Percentiles rank a stretch among this genome's conserved stretches.
Conservation (phyloP, 257 asterid genomes). For the Fraxinus excelsior region DNA sequence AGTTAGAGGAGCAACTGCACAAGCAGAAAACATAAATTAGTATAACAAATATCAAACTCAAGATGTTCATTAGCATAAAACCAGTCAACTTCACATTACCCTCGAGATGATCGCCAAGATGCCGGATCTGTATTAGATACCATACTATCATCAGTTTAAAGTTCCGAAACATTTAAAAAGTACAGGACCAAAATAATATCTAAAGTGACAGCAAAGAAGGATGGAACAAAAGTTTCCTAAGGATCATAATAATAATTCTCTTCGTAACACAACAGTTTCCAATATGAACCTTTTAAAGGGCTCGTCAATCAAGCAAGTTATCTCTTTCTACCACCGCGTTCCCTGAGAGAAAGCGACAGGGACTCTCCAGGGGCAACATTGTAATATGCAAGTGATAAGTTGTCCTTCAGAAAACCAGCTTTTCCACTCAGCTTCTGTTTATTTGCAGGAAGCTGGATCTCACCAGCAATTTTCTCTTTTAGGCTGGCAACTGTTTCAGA, state of each 20-base stretch:
- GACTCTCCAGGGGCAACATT: conserved; percentile 74
- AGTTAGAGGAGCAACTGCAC: conserved; percentile 37
- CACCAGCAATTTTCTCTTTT: conserved; percentile 95
- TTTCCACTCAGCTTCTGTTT: conserved; percentile 97
- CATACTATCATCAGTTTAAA: conserved; percentile 37
- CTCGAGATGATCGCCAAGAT: conserved; percentile 31
- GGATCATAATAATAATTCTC: conserved; percentile 29
- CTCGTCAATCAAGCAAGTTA: conserved; percentile 41
- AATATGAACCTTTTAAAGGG: conserved; percentile 38
- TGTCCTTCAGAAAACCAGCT: conserved; percentile 98
- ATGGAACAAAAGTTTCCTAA: conserved; percentile 18
- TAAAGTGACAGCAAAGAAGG: conserved; percentile 27
- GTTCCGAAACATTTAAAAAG: conserved; percentile 18
- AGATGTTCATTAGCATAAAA: conserved; percentile 16
- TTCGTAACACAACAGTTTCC: conserved; percentile 26
- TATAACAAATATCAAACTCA: conserved; percentile 18
- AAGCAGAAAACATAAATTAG: conserved; percentile 22
- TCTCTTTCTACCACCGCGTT: conserved; percentile 99
- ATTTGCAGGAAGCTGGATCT: conserved; percentile 90
- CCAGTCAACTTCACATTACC: conserved; percentile 34
- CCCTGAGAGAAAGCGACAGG: conserved; percentile 82
- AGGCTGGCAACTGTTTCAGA: conserved; percentile 80
- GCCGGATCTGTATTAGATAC: conserved; percentile 42
- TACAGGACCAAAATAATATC: conserved; percentile 36
- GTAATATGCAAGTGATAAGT: conserved; percentile 89